Evolutionary conservation across 768 basidiomycete genomes (phyloP).

Genomic region (Suillus fuscotomentosus): DNA sequence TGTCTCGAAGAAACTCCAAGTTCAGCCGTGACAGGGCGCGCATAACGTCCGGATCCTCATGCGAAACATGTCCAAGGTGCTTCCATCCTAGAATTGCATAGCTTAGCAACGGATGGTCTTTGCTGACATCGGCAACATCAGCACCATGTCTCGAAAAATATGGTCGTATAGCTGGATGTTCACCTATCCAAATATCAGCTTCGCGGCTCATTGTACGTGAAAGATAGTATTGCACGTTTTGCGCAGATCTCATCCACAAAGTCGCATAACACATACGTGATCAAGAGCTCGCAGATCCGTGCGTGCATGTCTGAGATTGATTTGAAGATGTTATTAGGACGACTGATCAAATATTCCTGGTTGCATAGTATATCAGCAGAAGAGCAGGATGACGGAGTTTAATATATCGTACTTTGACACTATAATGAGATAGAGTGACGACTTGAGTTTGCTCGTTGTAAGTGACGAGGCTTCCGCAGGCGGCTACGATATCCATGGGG

Average conservation of each 20-base stretch:
- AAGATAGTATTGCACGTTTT: not conserved
- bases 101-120: not conserved
- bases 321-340: not conserved
- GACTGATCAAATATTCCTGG: not conserved
- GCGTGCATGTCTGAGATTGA: not conserved
- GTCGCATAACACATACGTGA: not conserved
- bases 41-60: not conserved
- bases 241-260: not conserved
- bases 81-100: not conserved
- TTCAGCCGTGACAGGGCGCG: not conserved
- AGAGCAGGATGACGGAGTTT: not conserved
- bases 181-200: not conserved
- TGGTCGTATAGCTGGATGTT: not conserved
- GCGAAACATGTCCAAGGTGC: not conserved
- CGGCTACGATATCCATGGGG: not conserved
- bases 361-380: not conserved
- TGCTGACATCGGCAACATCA: no score
- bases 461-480: not conserved
- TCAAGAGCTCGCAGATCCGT: not conserved
- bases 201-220: not conserved
- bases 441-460: not conserved
- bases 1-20: not conserved
- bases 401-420: slow-evolving; percentile 5
- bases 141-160: no score
- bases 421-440: slow-evolving; percentile 6